A percentile compares a stretch with the other conserved stretches of the same genome.
Evolutionary conservation across 106 monocot genomes (phyloP).

Genomic region (Alisma plantagoaquatica): DNA sequence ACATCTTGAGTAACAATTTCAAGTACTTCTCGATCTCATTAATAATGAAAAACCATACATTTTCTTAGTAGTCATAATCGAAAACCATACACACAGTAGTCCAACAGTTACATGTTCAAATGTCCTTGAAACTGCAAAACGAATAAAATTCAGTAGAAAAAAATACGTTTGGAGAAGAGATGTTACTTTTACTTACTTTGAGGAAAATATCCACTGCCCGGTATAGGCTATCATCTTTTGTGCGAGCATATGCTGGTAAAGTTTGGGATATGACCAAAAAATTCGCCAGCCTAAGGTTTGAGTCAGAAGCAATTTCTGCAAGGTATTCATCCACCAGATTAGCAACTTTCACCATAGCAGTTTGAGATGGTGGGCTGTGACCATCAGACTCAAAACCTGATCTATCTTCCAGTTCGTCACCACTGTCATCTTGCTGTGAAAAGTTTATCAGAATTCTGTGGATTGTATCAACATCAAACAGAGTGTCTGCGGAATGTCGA

Average conservation of each 20-base stretch:
- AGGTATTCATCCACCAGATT: slow-evolving; percentile 43
- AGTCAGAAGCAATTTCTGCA: slow-evolving; percentile 52
- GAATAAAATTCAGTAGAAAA: too few relatives aligned
- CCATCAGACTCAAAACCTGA: slow-evolving; percentile 25
- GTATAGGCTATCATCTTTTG: slow-evolving; percentile 40
- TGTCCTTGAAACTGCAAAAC: too few relatives aligned
- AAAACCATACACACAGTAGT: too few relatives aligned
- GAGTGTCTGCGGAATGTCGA: slow-evolving; percentile 17
- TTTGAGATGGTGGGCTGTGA: slow-evolving; percentile 28
- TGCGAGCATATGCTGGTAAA: slow-evolving; percentile 35
- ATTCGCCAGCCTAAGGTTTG: slow-evolving; percentile 34
- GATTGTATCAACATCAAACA: slow-evolving; percentile 47
- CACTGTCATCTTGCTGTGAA: slow-evolving; percentile 33
- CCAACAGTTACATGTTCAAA: too few relatives aligned
- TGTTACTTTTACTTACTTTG: slow-evolving; percentile 31
- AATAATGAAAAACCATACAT: too few relatives aligned
- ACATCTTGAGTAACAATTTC: too few relatives aligned
- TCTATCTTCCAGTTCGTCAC: slow-evolving; percentile 11
- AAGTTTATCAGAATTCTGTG: slow-evolving; percentile 41
- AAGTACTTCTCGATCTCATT: too few relatives aligned
- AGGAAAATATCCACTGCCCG: slow-evolving; percentile 46
- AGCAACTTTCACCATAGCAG: slow-evolving; percentile 32
- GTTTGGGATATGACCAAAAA: slow-evolving; percentile 32
- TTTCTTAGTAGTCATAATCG: too few relatives aligned
- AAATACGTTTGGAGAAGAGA: too few relatives aligned